These are phyloP conservation scores for Forsythia suspensa DNA, from an alignment of 257 asterid genomes.

Conservation along the genomic window DNA sequence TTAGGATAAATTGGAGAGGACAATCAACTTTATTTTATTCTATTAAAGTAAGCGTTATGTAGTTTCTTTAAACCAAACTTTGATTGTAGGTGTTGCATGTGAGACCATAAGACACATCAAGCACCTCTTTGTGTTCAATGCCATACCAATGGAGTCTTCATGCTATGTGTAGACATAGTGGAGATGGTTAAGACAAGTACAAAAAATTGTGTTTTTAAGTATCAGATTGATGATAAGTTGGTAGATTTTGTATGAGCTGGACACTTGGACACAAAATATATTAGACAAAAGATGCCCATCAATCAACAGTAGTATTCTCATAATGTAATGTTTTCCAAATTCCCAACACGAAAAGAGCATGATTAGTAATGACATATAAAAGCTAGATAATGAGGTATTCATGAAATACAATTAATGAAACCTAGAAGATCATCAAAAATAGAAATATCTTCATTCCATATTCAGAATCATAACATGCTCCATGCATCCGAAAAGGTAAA, in stretches of 20 bases:
- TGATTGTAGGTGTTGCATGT: neutral
- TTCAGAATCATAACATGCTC: neutral
- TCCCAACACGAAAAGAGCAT: neutral
- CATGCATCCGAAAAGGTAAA: conserved; percentile 16
- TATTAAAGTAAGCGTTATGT: neutral
- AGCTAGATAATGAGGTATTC: neutral
- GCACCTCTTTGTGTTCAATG: neutral
- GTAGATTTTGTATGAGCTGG: neutral
- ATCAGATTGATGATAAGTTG: neutral
- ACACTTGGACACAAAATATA: neutral
- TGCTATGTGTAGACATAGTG: neutral
- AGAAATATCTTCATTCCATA: conserved; percentile 8
- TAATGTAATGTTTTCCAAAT: neutral
- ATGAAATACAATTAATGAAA: neutral
- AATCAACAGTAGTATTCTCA: neutral
- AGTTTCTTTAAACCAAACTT: neutral
- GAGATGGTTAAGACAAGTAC: conserved; percentile 10
- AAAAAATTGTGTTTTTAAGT: neutral
- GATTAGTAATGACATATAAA: neutral
- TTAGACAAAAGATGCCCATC: neutral
- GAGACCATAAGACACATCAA: neutral
- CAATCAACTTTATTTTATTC: neutral
- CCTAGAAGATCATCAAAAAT: neutral
- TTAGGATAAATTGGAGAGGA: neutral
- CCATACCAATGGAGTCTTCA: neutral